Percentiles rank a stretch among this genome's conserved stretches.
These are phyloP conservation scores for Rhypophila decipiens DNA, from an alignment of 495 filamentous ascomycete genomes.

Conservation along the genomic window DNA sequence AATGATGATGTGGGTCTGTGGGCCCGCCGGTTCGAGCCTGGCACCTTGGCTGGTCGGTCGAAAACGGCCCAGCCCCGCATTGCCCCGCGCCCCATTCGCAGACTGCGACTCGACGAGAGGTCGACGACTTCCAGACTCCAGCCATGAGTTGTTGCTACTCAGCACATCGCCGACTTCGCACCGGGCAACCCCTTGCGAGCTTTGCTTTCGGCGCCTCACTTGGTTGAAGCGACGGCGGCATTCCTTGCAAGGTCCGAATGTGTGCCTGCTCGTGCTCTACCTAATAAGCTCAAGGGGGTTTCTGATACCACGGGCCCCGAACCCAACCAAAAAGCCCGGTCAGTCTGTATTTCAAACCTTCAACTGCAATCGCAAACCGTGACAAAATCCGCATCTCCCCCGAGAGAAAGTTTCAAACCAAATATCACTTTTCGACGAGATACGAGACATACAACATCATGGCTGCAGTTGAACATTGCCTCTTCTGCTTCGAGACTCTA, in stretches of 20 bases:
- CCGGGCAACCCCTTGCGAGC: not conserved
- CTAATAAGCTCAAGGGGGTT: not conserved
- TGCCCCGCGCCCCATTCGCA: not conserved
- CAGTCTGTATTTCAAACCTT: not conserved
- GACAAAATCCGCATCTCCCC: not conserved
- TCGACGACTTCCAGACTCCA: not conserved
- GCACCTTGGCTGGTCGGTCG: not conserved
- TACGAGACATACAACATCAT: conserved; percentile 47
- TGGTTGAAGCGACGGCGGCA: not conserved
- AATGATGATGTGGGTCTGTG: no score
- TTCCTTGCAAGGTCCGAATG: not conserved
- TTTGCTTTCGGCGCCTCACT: not conserved
- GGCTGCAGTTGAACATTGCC: conserved; percentile 78
- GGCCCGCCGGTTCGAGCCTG: no score
- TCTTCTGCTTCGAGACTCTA: conserved; percentile 87
- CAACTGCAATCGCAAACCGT: not conserved
- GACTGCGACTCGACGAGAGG: not conserved
- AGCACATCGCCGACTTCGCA: not conserved
- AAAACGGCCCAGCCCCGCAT: not conserved
- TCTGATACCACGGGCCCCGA: no score
- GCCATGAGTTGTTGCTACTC: not conserved
- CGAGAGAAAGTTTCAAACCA: not conserved
- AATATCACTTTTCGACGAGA: not conserved
- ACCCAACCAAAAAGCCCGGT: not conserved
- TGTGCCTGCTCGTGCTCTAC: not conserved